phyloP scores from a whole-genome alignment of 352 stramenopile species.

The Globisporangium camurandrum region DNA sequence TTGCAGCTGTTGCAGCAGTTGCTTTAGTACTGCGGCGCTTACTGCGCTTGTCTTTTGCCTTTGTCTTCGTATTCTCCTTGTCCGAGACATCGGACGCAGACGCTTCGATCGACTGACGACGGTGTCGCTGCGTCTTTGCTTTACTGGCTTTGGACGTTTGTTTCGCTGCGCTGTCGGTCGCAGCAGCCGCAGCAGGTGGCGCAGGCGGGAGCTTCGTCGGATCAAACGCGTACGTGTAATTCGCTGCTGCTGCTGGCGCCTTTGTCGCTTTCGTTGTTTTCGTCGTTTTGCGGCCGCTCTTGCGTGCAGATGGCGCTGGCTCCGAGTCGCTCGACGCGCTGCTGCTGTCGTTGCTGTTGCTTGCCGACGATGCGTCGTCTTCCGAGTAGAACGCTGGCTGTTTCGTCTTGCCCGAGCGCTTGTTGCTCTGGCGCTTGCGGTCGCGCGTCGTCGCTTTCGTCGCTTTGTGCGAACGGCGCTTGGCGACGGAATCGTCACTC shows the following conservation, averaged over 20 bases:
- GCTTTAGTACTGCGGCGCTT: too few relatives aligned
- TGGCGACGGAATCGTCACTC: constrained; percentile 10
- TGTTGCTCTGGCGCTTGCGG: neutral
- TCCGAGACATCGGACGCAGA: constrained; percentile 27
- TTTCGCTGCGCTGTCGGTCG: constrained; percentile 15
- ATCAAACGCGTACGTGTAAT: constrained; percentile 47
- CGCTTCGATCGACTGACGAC: constrained; percentile 31
- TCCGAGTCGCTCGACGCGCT: neutral
- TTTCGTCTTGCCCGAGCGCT: constrained; percentile 20
- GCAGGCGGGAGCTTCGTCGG: constrained; percentile 35
- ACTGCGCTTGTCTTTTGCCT: neutral
- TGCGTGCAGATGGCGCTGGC: neutral
- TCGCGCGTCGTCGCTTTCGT: constrained; percentile 19
- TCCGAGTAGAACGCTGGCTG: constrained; percentile 20
- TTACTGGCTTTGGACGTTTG: constrained; percentile 20
- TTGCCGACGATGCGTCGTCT: constrained; percentile 7
- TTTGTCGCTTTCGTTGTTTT: constrained; percentile 3
- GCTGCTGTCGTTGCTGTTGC: constrained; percentile 1
- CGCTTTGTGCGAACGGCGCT: constrained; percentile 19
- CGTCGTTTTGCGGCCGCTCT: constrained; percentile 11
- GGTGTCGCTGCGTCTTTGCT: constrained; percentile 12
- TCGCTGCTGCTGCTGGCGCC: constrained; percentile 3
- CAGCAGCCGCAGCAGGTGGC: constrained; percentile 11
- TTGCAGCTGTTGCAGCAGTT: constrained; percentile 16
- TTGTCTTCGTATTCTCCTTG: constrained; percentile 24